A percentile compares a stretch with the other conserved stretches of the same genome.
Evolutionary conservation across 495 filamentous ascomycete genomes (phyloP).

Genomic region (Tuber borchii): DNA sequence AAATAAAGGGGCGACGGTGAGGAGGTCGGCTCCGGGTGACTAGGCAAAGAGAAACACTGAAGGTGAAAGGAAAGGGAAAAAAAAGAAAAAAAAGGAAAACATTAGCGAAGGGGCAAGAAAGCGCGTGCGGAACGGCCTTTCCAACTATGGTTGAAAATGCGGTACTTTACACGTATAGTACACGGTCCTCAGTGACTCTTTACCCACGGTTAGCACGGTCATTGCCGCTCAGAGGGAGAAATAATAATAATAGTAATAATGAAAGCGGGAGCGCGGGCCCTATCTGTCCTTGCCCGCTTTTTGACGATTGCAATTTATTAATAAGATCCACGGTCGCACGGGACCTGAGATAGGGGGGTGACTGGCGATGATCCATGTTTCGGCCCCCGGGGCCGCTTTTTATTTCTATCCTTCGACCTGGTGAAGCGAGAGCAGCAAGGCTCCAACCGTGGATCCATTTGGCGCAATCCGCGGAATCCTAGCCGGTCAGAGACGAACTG

Average conservation of each 20-base stretch:
- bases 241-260: background rate
- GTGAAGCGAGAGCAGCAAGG: slow-evolving; percentile 24
- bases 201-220: background rate
- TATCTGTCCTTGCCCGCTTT: background rate
- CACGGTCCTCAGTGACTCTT: slow-evolving; percentile 3
- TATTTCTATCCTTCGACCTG: slow-evolving; percentile 19
- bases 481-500: slow-evolving; percentile 26
- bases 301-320: slow-evolving; percentile 12
- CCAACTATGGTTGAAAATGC: slow-evolving; percentile 25
- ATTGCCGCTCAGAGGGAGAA: background rate
- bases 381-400: slow-evolving; percentile 26
- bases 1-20: background rate
- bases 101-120: background rate
- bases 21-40: background rate
- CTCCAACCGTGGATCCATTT: slow-evolving; percentile 34
- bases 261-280: background rate
- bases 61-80: slow-evolving; percentile 2
- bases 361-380: slow-evolving; percentile 33
- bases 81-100: slow-evolving; percentile 6
- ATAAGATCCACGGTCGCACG: slow-evolving; percentile 28
- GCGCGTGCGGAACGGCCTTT: background rate
- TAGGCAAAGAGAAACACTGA: slow-evolving; percentile 4
- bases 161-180: too few species aligned
- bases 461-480: slow-evolving; percentile 21
- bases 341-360: slow-evolving; percentile 26